Percentiles rank a stretch among this genome's conserved stretches.
These are phyloP conservation scores for Hanseniaspora hatyaiensis DNA, from an alignment of 805 yeast species.

Conservation along the genomic window DNA sequence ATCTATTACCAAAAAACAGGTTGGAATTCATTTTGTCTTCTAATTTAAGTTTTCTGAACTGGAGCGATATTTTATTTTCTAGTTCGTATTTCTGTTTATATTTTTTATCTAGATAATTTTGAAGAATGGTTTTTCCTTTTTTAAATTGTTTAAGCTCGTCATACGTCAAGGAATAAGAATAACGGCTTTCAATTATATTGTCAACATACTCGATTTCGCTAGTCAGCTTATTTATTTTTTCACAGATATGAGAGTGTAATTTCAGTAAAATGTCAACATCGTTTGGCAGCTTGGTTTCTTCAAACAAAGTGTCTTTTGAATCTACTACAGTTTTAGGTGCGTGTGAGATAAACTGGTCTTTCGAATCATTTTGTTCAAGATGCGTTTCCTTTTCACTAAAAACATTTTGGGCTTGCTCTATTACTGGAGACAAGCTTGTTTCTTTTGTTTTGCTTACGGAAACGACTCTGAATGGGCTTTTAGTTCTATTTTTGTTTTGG, in stretches of 20 bases:
- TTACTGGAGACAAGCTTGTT: not conserved
- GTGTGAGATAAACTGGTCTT: too few species aligned
- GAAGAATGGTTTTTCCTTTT: constrained; percentile 30
- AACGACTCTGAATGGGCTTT: constrained; percentile 29
- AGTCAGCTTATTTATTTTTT: constrained; percentile 30
- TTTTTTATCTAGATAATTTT: constrained; percentile 33
- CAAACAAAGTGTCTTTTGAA: not conserved
- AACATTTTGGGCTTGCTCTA: not conserved
- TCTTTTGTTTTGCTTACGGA: constrained; percentile 20
- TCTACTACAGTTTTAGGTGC: not conserved
- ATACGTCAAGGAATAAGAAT: constrained; percentile 26
- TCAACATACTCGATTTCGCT: constrained; percentile 32
- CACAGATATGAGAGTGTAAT: constrained; percentile 27
- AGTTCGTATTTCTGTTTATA: constrained; percentile 35
- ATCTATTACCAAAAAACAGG: constrained; percentile 10
- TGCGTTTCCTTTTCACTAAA: not conserved
- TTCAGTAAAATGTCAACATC: constrained; percentile 26
- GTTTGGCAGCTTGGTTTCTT: constrained; percentile 7
- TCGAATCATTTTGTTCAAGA: not conserved
- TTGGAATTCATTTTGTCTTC: constrained; percentile 8
- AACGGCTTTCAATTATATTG: constrained; percentile 29
- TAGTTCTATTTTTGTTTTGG: constrained; percentile 12
- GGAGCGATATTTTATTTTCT: constrained; percentile 33
- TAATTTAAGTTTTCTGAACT: constrained; percentile 26
- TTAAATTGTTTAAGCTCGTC: constrained; percentile 32